Evolutionary conservation across 768 basidiomycete species (phyloP), one percentile per base, ranked within the genome.

Genomic region (Melanogaster broomeanus): DNA sequence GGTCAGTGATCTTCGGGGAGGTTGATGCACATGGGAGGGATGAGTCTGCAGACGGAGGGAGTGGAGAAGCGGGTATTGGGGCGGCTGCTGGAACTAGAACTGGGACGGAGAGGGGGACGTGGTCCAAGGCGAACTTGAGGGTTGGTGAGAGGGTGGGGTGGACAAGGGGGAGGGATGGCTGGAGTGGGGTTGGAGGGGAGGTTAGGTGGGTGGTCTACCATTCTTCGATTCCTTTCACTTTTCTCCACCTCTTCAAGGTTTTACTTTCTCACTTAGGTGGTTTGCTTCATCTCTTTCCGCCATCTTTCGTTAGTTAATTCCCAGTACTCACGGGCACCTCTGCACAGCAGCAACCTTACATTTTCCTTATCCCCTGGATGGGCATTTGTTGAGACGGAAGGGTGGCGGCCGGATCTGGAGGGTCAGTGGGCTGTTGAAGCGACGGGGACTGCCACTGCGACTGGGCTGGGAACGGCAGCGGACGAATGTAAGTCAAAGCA

Each of bases 281-380:
- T n/a, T n/a, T n/a, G n/a, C n/a, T n/a, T n/a, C n/a, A n/a, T n/a
- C n/a, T n/a, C n/a, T n/a, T n/a, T n/a, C n/a, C n/a, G n/a, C n/a
- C n/a, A n/a, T n/a, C n/a, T n/a, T n/a, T n/a, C n/a, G n/a, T n/a
- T n/a, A 18, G 37, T 39, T 8, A 18, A n/a, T 18, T 18, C 10
- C 21, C 8, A 16, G 21, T 38, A 41, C 40, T 19, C 5, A 41
- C 40, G 6, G 9, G 18, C 15, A 27, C 6, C n/a, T 40, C 45
- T 19, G 61, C 51, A 45, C 67, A 88, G 84, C 75, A 92, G 89
- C 68, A 88, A 88, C 74, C 76, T 91, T 49, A 89, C 87, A 2
- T 90, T 92, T 59, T 81, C 83, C 8, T 81, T 93, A n/a, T 78
- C 82, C 3, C 76, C 81, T 4, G 85, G 84, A 0, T 92, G 89